A percentile compares a stretch with the other conserved stretches of the same genome.
phyloP scores from a whole-genome alignment of 768 basidiomycete species.

The Phaeotremella skinneri region DNA sequence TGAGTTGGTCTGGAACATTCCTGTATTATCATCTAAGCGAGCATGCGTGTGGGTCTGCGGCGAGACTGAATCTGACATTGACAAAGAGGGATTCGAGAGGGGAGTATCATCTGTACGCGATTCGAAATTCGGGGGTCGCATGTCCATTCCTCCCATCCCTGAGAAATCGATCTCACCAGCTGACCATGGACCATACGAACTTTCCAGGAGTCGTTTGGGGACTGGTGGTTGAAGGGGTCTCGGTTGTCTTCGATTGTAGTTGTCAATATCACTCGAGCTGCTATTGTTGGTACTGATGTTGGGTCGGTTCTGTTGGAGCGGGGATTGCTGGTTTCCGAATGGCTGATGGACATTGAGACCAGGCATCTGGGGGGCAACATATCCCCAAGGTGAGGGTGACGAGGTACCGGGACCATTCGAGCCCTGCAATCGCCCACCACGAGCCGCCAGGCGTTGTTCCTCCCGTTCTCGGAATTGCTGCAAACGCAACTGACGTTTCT shows the following conservation, averaged over 20 bases:
- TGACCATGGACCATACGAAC: background rate
- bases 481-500: constrained; percentile 35
- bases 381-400: constrained; percentile 42
- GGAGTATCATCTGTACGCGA: background rate
- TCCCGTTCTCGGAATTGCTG: constrained; percentile 39
- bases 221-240: constrained; percentile 45
- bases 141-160: background rate
- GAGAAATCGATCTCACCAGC: background rate
- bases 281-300: background rate
- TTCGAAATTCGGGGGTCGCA: background rate
- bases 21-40: background rate
- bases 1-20: background rate
- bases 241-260: constrained; percentile 23
- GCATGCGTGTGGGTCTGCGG: background rate
- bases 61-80: background rate
- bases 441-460: constrained; percentile 26
- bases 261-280: constrained; percentile 2
- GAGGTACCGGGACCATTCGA: constrained; percentile 5
- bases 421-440: constrained; percentile 7
- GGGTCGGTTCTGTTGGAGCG: background rate
- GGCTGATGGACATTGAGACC: constrained; percentile 50
- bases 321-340: constrained; percentile 28
- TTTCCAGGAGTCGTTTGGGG: constrained; percentile 14
- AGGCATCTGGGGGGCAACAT: constrained; percentile 48
- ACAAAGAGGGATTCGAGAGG: background rate